A percentile compares a stretch with the other conserved stretches of the same genome.
These are phyloP conservation scores for Rutstroemia sp. DNA, from an alignment of 2,329 filamentous ascomycete species.

Conservation along the genomic window DNA sequence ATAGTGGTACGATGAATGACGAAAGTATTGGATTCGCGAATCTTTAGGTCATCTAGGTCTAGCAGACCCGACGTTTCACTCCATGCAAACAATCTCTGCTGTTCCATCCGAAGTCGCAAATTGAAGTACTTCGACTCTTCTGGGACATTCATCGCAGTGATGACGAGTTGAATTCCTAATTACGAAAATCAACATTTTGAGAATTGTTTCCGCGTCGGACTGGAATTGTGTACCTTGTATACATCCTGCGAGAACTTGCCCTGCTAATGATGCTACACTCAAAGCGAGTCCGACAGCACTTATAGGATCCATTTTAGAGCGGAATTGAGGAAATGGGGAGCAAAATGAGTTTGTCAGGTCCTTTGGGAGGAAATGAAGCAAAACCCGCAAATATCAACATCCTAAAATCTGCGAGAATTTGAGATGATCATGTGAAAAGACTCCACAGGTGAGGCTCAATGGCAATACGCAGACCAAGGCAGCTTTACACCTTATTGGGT, in stretches of 20 bases:
- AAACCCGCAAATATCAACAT: too few relatives aligned
- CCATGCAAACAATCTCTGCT: conserved; percentile 43
- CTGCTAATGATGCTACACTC: conserved; percentile 38
- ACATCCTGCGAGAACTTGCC: conserved; percentile 40
- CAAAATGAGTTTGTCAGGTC: conserved; percentile 7
- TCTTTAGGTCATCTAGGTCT: conserved; percentile 35
- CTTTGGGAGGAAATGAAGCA: too few relatives aligned
- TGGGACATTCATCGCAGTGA: conserved; percentile 41
- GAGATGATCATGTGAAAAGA: too few relatives aligned
- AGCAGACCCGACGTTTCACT: conserved; percentile 42
- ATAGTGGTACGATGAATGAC: conserved; percentile 41
- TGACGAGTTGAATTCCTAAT: conserved; percentile 39
- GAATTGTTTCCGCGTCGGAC: not conserved
- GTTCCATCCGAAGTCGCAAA: conserved; percentile 41
- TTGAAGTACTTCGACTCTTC: conserved; percentile 42
- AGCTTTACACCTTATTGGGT: too few relatives aligned
- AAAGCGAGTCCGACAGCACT: conserved; percentile 23
- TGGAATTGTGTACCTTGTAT: conserved; percentile 32
- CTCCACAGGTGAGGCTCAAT: too few relatives aligned
- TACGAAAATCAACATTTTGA: conserved; percentile 7
- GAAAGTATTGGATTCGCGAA: conserved; percentile 41
- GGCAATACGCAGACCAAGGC: too few relatives aligned
- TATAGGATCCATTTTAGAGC: conserved; percentile 24
- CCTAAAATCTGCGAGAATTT: too few relatives aligned
- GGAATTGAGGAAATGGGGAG: not conserved